phyloP scores from a whole-genome alignment of 78 protist genomes.

The Dictyostelium brefeldianum region DNA sequence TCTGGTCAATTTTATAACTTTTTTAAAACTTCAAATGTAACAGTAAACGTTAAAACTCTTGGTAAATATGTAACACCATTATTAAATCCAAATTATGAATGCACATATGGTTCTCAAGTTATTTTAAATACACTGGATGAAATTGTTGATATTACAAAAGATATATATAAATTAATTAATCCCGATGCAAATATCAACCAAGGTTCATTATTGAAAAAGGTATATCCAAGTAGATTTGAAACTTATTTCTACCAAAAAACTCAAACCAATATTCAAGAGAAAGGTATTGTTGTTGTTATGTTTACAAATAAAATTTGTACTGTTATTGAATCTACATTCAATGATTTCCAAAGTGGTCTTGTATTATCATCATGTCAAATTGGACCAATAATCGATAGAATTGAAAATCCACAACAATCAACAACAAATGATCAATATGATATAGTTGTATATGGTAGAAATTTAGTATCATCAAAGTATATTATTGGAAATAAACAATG shows the following conservation, averaged over 20 bases:
- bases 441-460: neutral
- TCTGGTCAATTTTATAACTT: slow-evolving; percentile 23
- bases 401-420: neutral
- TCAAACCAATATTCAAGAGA: neutral
- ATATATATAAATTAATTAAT: neutral
- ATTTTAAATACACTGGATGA: neutral
- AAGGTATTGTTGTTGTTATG: neutral
- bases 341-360: neutral
- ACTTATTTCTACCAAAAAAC: neutral
- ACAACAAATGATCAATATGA: too few species aligned
- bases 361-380: neutral
- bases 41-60: neutral
- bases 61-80: neutral
- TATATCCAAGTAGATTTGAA: neutral
- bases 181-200: too few species aligned
- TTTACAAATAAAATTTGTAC: neutral
- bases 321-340: neutral
- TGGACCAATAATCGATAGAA: neutral
- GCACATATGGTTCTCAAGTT: too few species aligned
- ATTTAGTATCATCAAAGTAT: neutral
- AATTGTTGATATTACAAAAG: neutral
- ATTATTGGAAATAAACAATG: neutral
- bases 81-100: neutral
- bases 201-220: neutral
- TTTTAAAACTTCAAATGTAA: neutral